Conservation (phyloP, 2,329 filamentous ascomycete genomes). For the Dendryphion nanum region DNA sequence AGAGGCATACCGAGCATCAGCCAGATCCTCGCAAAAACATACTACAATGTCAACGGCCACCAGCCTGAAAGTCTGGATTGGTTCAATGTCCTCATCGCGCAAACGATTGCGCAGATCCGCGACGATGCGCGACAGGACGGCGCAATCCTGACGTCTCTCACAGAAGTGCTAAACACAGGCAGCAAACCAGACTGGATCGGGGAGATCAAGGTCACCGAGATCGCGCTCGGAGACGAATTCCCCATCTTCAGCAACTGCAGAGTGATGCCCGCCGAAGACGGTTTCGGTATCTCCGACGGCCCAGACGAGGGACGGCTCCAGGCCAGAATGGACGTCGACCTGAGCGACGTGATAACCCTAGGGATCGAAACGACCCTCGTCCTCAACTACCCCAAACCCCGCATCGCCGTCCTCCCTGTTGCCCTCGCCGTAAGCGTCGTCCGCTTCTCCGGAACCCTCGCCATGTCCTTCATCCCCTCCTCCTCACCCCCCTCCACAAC, state of each 20-base stretch:
- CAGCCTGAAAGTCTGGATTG: constrained; percentile 96
- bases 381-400: constrained; percentile 89
- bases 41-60: constrained; percentile 93
- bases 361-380: constrained; percentile 92
- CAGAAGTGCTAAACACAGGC: constrained; percentile 80
- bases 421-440: constrained; percentile 89
- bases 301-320: constrained; percentile 75
- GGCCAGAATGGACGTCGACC: constrained; percentile 93
- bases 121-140: constrained; percentile 90
- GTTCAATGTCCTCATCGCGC: constrained; percentile 97
- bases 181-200: constrained; percentile 88
- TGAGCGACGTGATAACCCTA: constrained; percentile 93
- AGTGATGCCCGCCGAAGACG: constrained; percentile 86
- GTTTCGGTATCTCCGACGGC: constrained; percentile 52
- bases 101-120: constrained; percentile 93
- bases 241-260: constrained; percentile 98
- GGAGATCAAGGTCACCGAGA: constrained; percentile 89
- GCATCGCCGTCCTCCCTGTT: constrained; percentile 86
- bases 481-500: constrained; percentile 33
- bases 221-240: constrained; percentile 93
- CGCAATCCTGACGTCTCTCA: constrained; percentile 82
- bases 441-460: constrained; percentile 90
- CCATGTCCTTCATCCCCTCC: constrained; percentile 85
- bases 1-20: constrained; percentile 76
- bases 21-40: constrained; percentile 93